These are phyloP conservation scores for Clonostachys byssicola DNA, from an alignment of 2,329 filamentous ascomycete species.

Conservation along the genomic window DNA sequence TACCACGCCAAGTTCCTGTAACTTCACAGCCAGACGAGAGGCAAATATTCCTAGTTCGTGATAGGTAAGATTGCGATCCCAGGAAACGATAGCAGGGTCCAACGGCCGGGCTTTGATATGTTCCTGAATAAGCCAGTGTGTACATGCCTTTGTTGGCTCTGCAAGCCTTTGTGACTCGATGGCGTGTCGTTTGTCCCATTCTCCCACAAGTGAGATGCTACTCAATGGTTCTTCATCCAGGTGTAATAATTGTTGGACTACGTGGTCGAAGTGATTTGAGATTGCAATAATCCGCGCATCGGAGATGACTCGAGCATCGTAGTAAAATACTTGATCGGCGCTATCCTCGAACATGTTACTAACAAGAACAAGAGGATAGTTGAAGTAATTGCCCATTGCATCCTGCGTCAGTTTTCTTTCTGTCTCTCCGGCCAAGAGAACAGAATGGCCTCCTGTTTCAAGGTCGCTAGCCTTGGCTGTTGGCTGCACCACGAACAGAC, in stretches of 20 bases:
- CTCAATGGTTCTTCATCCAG: not conserved
- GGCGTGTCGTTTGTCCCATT: not conserved
- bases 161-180: constrained; percentile 16
- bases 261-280: not conserved
- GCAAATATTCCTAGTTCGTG: not conserved
- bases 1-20: constrained; percentile 24
- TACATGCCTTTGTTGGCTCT: constrained; percentile 23
- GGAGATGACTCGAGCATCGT: constrained; percentile 1
- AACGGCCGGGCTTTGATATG: not conserved
- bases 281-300: not conserved
- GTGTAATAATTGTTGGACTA: not conserved
- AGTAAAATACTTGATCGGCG: constrained; percentile 6
- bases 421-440: not conserved
- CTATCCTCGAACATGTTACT: constrained; percentile 2
- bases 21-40: constrained; percentile 26
- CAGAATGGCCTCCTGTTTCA: not conserved
- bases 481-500: constrained; percentile 8
- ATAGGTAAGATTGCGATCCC: constrained; percentile 44
- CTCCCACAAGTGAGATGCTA: not conserved
- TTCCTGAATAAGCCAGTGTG: not conserved
- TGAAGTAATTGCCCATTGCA: constrained; percentile 8
- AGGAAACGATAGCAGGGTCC: constrained; percentile 23
- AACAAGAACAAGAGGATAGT: constrained; percentile 9
- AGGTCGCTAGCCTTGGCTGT: not conserved
- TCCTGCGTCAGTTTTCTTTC: not conserved